phyloP scores from a whole-genome alignment of 1,139 yeast genomes.

The Scheffersomyces stambukii region DNA sequence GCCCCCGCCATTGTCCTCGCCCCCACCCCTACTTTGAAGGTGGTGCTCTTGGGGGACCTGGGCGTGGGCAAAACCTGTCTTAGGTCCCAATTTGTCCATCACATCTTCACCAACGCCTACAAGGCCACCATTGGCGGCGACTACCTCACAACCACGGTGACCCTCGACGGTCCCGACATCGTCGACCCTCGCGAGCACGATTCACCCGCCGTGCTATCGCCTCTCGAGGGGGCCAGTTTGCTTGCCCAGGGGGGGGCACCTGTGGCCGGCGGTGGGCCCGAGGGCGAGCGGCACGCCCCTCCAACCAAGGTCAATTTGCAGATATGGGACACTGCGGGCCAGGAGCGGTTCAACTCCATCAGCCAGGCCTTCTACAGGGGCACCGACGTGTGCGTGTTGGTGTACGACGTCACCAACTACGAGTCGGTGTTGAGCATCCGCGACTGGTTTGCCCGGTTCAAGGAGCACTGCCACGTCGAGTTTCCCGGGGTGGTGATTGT shows the following conservation, averaged over 20 bases:
- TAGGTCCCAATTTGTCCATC: slow-evolving; percentile 56
- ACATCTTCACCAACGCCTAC: slow-evolving; percentile 53
- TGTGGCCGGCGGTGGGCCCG: slow-evolving; percentile 1
- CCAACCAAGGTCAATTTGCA: slow-evolving; percentile 37
- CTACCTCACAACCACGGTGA: slow-evolving; percentile 46
- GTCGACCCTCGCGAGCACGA: too few relatives aligned
- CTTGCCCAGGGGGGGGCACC: not conserved
- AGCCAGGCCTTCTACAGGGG: slow-evolving; percentile 60
- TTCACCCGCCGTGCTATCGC: not conserved
- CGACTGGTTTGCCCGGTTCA: slow-evolving; percentile 50
- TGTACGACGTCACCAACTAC: slow-evolving; percentile 55
- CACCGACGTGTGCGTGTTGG: slow-evolving; percentile 53
- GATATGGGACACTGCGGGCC: slow-evolving; percentile 69
- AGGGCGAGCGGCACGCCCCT: slow-evolving; percentile 2
- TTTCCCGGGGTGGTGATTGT: slow-evolving; percentile 50
- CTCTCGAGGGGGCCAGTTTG: not conserved
- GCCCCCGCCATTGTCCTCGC: not conserved
- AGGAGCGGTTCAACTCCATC: slow-evolving; percentile 58
- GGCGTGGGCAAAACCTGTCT: slow-evolving; percentile 63
- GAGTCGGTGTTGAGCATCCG: slow-evolving; percentile 49
- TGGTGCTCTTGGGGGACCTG: slow-evolving; percentile 56
- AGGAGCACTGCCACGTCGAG: slow-evolving; percentile 47
- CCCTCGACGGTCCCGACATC: too few relatives aligned
- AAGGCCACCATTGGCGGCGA: slow-evolving; percentile 64
- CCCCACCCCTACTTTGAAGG: slow-evolving; percentile 40